Conservation (phyloP, 1,284 basidiomycete species). For the Rhodotorula glutinis region DNA sequence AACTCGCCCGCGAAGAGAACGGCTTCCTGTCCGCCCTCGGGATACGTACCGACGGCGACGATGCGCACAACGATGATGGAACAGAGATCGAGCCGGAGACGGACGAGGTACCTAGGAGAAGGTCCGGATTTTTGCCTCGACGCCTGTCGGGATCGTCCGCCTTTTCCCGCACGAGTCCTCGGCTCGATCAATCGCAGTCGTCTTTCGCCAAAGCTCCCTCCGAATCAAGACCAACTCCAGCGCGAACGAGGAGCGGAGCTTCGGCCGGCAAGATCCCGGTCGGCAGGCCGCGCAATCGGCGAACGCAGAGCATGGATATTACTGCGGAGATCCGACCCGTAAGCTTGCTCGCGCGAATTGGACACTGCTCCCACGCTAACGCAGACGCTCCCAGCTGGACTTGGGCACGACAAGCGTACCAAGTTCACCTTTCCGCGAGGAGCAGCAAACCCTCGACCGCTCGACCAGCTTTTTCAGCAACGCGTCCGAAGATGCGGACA, state of each 20-base stretch:
- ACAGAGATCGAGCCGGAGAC: background rate
- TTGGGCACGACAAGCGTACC: background rate
- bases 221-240: background rate
- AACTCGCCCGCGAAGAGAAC: slow-evolving; percentile 20
- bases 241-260: no score
- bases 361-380: background rate
- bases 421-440: slow-evolving; percentile 9
- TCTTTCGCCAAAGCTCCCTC: no score
- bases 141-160: background rate
- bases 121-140: slow-evolving; percentile 2
- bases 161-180: background rate
- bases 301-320: slow-evolving; percentile 37
- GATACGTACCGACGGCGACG: background rate
- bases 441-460: background rate
- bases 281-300: background rate
- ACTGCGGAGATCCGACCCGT: slow-evolving; percentile 7
- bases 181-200: background rate
- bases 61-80: slow-evolving; percentile 1
- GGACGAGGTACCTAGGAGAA: background rate
- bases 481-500: slow-evolving; percentile 21
- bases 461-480: slow-evolving; percentile 20
- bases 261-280: background rate
- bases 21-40: slow-evolving; percentile 8
- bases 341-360: background rate
- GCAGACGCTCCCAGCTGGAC: background rate